Evolutionary conservation across 2,329 filamentous ascomycete genomes (phyloP), one percentile per base, ranked within the genome.

Genomic region (Stemphylium beticola): DNA sequence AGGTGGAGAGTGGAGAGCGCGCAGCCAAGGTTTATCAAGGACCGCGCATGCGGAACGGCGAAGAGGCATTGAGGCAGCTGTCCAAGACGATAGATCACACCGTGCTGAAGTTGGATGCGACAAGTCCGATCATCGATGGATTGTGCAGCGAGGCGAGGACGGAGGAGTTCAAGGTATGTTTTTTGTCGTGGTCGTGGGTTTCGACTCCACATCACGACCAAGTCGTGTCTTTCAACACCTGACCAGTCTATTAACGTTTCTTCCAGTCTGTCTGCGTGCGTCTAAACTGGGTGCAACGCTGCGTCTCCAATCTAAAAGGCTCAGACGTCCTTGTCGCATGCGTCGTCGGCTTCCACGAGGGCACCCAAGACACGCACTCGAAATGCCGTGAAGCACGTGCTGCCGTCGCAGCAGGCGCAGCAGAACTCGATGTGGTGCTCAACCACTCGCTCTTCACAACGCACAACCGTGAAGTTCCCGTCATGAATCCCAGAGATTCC

Each of bases 271-370:
- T 87, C 50, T 87, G 85, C 65, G 83, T 87, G 2, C 80, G 84
- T 7, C 73, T 80, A 1, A 75, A 78, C 32, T 79, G 79, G 67
- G 83, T 87, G n/a, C 61, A 76, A 20, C 79, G 77, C 50, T 82
- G 82, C 43, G 77, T 78, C 15, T 62, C 77, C 37, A 78, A 81
- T 49, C 77, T 87, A 42, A 76, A 77, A 53, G 77, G 77, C 43
- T 77, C 78, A 7, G 67, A 68, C 5, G 79, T 84, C n/a, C 75
- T 76, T 20, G 79, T 86, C 17, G 82, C 83, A 39, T 83, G 82
- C 60, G 85, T 87, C 5, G 77, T 87, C 9, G 83, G 82, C 18
- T 87, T 87, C 67, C 85, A 82, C 48, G 83, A 86, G 65, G 85
- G 85, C 11, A 85, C 82, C 0, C 75, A 84, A 56, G 74, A 79